Evolutionary conservation across 2,329 filamentous ascomycete species (phyloP).

Genomic region (Claviceps monticola): DNA sequence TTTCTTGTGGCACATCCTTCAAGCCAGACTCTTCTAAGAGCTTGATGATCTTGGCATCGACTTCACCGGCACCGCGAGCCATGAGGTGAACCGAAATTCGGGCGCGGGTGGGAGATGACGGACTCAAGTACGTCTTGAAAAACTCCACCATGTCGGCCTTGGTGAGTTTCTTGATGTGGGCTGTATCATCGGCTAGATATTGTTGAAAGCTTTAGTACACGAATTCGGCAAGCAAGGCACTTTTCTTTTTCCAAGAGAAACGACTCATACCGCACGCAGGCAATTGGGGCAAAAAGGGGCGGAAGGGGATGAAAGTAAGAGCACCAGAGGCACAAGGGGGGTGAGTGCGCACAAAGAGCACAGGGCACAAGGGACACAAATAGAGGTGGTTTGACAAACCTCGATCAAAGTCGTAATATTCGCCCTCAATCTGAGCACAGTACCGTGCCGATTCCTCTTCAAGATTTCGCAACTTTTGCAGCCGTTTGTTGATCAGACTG

Average conservation of each 20-base stretch:
- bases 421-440: slow-evolving; percentile 73
- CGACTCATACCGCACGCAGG: neutral
- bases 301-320: neutral
- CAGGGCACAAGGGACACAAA: neutral
- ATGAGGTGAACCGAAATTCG: slow-evolving; percentile 75
- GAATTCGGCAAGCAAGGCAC: too few relatives aligned
- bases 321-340: too few relatives aligned
- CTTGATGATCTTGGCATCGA: slow-evolving; percentile 30
- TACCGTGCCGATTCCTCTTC: slow-evolving; percentile 70
- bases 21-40: slow-evolving; percentile 24
- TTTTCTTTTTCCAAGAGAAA: neutral
- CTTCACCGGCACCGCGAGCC: slow-evolving; percentile 47
- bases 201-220: too few relatives aligned
- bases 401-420: slow-evolving; percentile 81
- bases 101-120: slow-evolving; percentile 57
- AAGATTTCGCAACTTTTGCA: slow-evolving; percentile 89
- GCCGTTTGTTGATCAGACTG: slow-evolving; percentile 70
- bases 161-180: slow-evolving; percentile 56
- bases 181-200: slow-evolving; percentile 44
- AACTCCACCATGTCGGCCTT: slow-evolving; percentile 72
- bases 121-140: slow-evolving; percentile 62
- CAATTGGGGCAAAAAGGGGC: neutral
- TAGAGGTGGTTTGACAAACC: slow-evolving; percentile 38
- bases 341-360: neutral
- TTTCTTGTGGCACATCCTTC: slow-evolving; percentile 24